These are phyloP conservation scores for Nematodospora anomalae DNA, from an alignment of 1,139 yeast genomes.

Conservation along the genomic window DNA sequence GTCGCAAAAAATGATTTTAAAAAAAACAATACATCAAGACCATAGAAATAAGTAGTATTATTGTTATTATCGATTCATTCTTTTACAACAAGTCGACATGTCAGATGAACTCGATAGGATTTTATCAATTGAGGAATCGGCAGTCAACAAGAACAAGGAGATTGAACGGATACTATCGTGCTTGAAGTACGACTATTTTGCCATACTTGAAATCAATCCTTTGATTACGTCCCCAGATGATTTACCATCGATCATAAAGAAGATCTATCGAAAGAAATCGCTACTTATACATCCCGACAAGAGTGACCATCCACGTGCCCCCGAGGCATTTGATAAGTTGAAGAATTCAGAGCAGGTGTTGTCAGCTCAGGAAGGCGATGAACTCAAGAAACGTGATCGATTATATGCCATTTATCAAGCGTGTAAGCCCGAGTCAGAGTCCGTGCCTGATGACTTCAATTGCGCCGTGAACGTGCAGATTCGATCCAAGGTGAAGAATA, in stretches of 20 bases:
- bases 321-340: constrained; percentile 59
- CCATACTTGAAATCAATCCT: constrained; percentile 56
- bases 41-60: too few relatives aligned
- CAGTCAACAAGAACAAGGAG: constrained; percentile 50
- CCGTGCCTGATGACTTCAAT: constrained; percentile 5
- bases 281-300: constrained; percentile 72
- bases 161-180: constrained; percentile 52
- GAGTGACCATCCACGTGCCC: constrained; percentile 52
- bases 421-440: constrained; percentile 22
- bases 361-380: constrained; percentile 15
- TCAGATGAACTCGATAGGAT: constrained; percentile 32
- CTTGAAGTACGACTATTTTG: constrained; percentile 53
- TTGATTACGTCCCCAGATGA: constrained; percentile 28
- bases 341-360: constrained; percentile 38
- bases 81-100: too few relatives aligned
- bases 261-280: constrained; percentile 57
- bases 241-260: constrained; percentile 38
- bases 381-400: constrained; percentile 37
- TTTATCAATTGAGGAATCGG: constrained; percentile 36
- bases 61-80: too few relatives aligned
- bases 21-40: too few relatives aligned
- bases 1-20: too few relatives aligned
- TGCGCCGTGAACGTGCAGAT: constrained; percentile 4
- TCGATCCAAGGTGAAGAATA: constrained; percentile 20
- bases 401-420: constrained; percentile 36